Evolutionary conservation across 148 eudicot genomes (phyloP), one percentile per base, ranked within the genome.

Genomic region (Dysphania ambrosioides): DNA sequence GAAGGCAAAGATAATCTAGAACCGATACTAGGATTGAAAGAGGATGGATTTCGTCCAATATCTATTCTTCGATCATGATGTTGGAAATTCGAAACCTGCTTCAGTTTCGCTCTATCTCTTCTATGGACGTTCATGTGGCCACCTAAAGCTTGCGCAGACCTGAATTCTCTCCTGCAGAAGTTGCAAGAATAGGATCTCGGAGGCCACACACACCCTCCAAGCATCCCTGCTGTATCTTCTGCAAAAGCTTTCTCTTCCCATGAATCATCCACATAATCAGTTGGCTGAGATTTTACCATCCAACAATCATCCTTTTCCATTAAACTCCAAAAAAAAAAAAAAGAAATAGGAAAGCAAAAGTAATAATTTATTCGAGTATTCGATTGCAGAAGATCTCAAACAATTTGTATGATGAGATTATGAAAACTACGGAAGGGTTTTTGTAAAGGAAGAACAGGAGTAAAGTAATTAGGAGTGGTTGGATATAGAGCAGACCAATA

Each of bases 41-140:
- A 44, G 2, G 49, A 44, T 57, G 6, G 44, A 34, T 72, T 55
- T 60, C 68, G 80, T 73, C 11, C 77, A 68, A 60, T 69, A 35
- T 34, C 30, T 42, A 70, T 36, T 47, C 6, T 62, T 60, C 27
- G 72, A 29, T 78, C 72, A 40, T 74, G 73, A 42, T 67, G 71
- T 13, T 65, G 44, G 27, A 82, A 51, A 73, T 19, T 65, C 8
- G 87, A 79, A 62, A 84, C 73, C 13, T 85, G 89, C 81, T 86
- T 90, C 2, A 87, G 81, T 47, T 85, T 88, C 65, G 98, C 98
- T 64, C 93, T 85, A 77, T 93, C 96, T 68, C 96, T 74, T 42
- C 98, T 77, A 72, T 93, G 98, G 51, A 93, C 92, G 77, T 93
- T 93, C 98, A 93, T 91, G 75, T 93, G 98, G 73, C 98, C 98